Evolutionary conservation across 2,329 filamentous ascomycete genomes (phyloP).

Genomic region (Delphinella strobiligena): DNA sequence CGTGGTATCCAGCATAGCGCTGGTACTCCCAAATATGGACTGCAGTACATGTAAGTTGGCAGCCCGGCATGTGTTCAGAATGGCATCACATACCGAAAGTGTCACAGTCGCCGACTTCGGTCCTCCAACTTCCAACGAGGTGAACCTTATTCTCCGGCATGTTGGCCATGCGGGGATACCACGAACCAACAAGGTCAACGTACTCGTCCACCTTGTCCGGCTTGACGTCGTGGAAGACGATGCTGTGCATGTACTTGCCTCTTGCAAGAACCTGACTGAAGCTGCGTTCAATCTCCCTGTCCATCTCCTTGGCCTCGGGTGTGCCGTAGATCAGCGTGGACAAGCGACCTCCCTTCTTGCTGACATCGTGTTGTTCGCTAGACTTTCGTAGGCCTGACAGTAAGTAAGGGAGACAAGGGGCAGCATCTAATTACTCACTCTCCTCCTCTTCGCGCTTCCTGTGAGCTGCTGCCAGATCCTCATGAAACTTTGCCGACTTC

Average conservation of each 20-base stretch:
- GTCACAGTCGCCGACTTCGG: slow-evolving; percentile 92
- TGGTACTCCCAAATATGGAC: slow-evolving; percentile 99
- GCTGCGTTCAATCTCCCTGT: slow-evolving; percentile 88
- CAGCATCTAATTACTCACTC: slow-evolving; percentile 53
- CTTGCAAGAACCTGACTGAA: slow-evolving; percentile 91
- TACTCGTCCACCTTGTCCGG: slow-evolving; percentile 95
- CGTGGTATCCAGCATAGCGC: slow-evolving; percentile 90
- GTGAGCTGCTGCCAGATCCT: slow-evolving; percentile 63
- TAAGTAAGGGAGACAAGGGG: slow-evolving; percentile 12
- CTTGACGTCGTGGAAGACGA: slow-evolving; percentile 92
- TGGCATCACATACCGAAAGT: slow-evolving; percentile 62
- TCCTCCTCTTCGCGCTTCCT: slow-evolving; percentile 69
- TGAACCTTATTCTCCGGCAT: slow-evolving; percentile 86
- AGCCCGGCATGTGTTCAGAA: background rate
- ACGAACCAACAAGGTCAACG: slow-evolving; percentile 72
- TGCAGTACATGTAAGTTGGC: slow-evolving; percentile 26
- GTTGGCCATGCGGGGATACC: slow-evolving; percentile 84
- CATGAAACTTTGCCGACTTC: slow-evolving; percentile 78
- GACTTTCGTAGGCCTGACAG: slow-evolving; percentile 41
- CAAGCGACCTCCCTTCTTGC: slow-evolving; percentile 54
- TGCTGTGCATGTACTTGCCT: slow-evolving; percentile 97
- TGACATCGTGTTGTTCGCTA: slow-evolving; percentile 47
- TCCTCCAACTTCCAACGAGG: slow-evolving; percentile 94
- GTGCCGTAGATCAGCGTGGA: slow-evolving; percentile 93
- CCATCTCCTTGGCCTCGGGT: slow-evolving; percentile 84